These are phyloP conservation scores for Fusarium armeniacum DNA, from an alignment of 2,329 filamentous ascomycete genomes.

Conservation along the genomic window DNA sequence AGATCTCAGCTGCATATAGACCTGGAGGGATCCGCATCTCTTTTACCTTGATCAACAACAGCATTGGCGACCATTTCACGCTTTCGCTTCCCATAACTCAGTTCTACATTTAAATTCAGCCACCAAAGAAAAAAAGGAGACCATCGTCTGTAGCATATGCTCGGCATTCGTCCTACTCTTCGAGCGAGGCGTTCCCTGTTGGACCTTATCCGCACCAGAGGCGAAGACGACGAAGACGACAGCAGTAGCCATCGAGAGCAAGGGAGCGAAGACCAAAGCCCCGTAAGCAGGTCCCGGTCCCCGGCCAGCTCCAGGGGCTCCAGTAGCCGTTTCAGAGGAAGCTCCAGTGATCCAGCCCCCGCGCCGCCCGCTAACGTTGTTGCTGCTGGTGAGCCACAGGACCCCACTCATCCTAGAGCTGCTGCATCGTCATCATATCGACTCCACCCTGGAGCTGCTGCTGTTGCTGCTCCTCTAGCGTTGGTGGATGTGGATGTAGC, in stretches of 20 bases:
- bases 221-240: conserved; percentile 47
- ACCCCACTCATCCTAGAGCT: conserved; percentile 42
- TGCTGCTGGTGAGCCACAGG: conserved; percentile 9
- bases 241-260: conserved; percentile 26
- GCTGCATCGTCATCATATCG: conserved; percentile 53
- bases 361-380: conserved; percentile 35
- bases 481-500: conserved; percentile 54
- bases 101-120: conserved; percentile 22
- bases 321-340: conserved; percentile 34
- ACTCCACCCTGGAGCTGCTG: conserved; percentile 49
- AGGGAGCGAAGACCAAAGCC: conserved; percentile 25
- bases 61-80: conserved; percentile 11
- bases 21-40: conserved; percentile 23
- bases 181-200: conserved; percentile 68
- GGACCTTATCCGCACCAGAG: conserved; percentile 61
- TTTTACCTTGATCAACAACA: conserved; percentile 27
- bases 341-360: conserved; percentile 42
- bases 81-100: conserved; percentile 22
- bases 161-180: conserved; percentile 65
- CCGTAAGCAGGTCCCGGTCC: conserved; percentile 18
- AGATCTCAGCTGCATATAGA: conserved; percentile 28
- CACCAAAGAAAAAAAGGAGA: conserved; percentile 21
- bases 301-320: conserved; percentile 16
- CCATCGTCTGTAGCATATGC: conserved; percentile 56
- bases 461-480: conserved; percentile 35